Conservation (phyloP, 352 stramenopile genomes). For the Phytophthora constricta region DNA sequence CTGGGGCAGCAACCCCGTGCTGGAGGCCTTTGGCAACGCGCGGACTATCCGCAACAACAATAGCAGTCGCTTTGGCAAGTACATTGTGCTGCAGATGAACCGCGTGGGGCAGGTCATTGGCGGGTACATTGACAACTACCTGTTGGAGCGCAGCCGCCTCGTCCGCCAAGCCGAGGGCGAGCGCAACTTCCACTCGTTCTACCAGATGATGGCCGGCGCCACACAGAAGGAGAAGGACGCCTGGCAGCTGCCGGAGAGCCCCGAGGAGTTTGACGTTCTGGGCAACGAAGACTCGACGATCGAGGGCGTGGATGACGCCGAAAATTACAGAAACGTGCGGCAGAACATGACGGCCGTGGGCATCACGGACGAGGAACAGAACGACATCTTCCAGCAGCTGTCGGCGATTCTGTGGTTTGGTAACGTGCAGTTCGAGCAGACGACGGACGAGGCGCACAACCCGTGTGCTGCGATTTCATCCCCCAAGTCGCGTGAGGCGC, state of each 20-base stretch:
- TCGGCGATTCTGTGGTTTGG: conserved; percentile 85
- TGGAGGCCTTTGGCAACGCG: conserved; percentile 87
- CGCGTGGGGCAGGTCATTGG: conserved; percentile 78
- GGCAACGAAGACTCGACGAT: conserved; percentile 72
- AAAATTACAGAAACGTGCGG: conserved; percentile 65
- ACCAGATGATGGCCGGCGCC: conserved; percentile 88
- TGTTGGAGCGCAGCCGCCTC: conserved; percentile 93
- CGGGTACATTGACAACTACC: conserved; percentile 90
- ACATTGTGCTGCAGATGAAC: conserved; percentile 89
- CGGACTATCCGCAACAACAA: conserved; percentile 92
- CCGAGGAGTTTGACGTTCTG: conserved; percentile 73
- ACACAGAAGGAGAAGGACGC: conserved; percentile 52
- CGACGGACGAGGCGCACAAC: conserved; percentile 77
- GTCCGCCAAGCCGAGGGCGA: conserved; percentile 88
- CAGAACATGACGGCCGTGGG: conserved; percentile 75
- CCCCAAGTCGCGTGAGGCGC: conserved; percentile 53
- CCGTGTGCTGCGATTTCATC: conserved; percentile 70
- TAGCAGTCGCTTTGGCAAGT: conserved; percentile 87
- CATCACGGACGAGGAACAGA: conserved; percentile 77
- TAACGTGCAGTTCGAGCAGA: conserved; percentile 84
- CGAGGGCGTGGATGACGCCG: conserved; percentile 78
- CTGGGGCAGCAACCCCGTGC: conserved; percentile 83
- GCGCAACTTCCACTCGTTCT: conserved; percentile 95
- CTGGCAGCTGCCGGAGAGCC: conserved; percentile 58
- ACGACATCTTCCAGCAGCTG: conserved; percentile 78